Evolutionary conservation across 768 basidiomycete species (phyloP), one percentile per base, ranked within the genome.

Genomic region (Megacollybia marginata): DNA sequence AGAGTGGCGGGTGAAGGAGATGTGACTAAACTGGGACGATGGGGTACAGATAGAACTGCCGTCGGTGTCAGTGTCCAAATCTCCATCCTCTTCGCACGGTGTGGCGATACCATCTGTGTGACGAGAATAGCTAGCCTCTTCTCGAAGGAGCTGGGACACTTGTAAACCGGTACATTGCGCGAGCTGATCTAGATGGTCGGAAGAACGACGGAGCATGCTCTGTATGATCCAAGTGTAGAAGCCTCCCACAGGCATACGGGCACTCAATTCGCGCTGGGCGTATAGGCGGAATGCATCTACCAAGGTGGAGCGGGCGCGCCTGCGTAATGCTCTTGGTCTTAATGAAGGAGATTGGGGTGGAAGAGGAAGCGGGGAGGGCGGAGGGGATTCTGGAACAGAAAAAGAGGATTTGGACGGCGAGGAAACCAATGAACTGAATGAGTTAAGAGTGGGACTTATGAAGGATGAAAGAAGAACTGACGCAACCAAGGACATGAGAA

Each of bases 401-500:
- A n/a, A 19, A 6, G 55, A 51, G 44, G 64, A 62, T 47, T 51
- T 20, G 32, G 59, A 54, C 23, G 65, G 56, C 2, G 63, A 60
- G 31, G 65, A 63, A 42, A 64, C 57, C 11, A 64, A 57, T 19
- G 61, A 57, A 20, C 62, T 62, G 33, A 23, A 51, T 49, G 53
- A 58, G 36, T 52, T 47, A 42, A 43, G 18, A n/a, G 23, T 38
- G 32, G 20, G 15, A 1, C 11, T 46, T 0, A 32, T 36, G 38
- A 7, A 48, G 40, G 34, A 38, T 20, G 12, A 42, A 20, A 52
- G 38, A 62, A 47, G 33, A n/a, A 52, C 74, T 47, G 66, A 83
- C 74, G 80, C 75, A 51, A 88, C 78, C 36, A 89, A 67, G 7
- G 82, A 76, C 75, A 82, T 84, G 44, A 87, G 69, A 52, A 88